Conservation (phyloP, 2,329 filamentous ascomycete species). For the Trichoderma semiorbis region DNA sequence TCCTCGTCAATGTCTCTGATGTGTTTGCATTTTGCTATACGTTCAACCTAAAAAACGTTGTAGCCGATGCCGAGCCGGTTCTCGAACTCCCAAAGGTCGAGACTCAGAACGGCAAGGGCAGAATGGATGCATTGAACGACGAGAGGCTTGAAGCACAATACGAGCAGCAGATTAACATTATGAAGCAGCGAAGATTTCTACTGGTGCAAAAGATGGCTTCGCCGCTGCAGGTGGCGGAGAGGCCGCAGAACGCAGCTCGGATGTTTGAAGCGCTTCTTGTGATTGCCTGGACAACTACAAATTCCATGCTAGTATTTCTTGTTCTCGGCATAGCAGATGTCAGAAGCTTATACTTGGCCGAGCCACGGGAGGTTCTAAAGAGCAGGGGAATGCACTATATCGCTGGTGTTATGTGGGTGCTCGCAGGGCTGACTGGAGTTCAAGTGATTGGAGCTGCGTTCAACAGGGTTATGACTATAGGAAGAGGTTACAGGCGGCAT, state of each 20-base stretch:
- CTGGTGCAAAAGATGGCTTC: not conserved
- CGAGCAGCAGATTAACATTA: not conserved
- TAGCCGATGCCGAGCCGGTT: not conserved
- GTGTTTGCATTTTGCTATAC: not conserved
- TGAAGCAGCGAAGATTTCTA: not conserved
- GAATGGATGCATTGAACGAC: not conserved
- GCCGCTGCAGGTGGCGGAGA: not conserved
- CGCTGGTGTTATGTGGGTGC: not conserved
- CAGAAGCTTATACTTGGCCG: not conserved
- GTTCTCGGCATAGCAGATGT: not conserved
- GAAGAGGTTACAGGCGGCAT: not conserved
- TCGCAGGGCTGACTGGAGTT: not conserved
- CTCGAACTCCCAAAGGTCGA: not conserved
- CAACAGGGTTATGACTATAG: not conserved
- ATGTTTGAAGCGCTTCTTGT: not conserved
- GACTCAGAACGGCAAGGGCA: not conserved
- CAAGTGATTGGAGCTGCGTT: not conserved
- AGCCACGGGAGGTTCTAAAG: not conserved
- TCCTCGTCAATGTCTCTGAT: not conserved
- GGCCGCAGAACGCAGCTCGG: not conserved
- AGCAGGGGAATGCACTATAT: not conserved
- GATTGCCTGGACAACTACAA: not conserved
- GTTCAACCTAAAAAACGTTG: not conserved
- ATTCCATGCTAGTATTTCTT: not conserved
- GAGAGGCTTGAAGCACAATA: not conserved